Base-by-base conservation (phyloP, 192 early-diverging fungal species). In the Backusella morwellensis region DNA sequence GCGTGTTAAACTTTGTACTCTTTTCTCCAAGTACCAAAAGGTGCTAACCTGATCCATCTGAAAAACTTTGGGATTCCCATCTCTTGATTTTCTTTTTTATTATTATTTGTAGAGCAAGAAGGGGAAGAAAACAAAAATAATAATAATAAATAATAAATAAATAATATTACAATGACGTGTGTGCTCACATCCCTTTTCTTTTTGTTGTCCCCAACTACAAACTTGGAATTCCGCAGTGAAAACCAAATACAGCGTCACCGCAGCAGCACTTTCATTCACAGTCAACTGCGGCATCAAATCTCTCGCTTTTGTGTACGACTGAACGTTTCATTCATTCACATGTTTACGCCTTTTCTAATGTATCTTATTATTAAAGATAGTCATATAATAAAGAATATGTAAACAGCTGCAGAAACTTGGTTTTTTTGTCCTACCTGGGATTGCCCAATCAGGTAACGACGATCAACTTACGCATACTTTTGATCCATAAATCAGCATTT, bases 11-110 rank as follows among this genome's bases (percentile, higher is more conserved):
- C 35, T 44, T 32, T 14, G 29, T 9, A 15, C 8, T 7, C 2
- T 35, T 17, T 15, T 35, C 6, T 50, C n/a, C n/a, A 56, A 56
- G 14, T n/a, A 4, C 21, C 14, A 26, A n/a, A 17, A 35, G 35
- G 35, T 74, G 6, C 23, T 67, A 88, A 90, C 89, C 90, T 91
- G 74, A 99, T 94, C 97, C 97, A 99, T 86, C 96, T 88, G 84
- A 99, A 99, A 81, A 98, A 99, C 88, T 98, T 92, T 75, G 93
- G 93, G 75, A 95, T 93, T 72, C 94, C 94, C 94, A 95, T 95
- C 19, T 21, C 75, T 32, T 42, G 34, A 29, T 47, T 63, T 63
- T 63, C 29, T 54, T 15, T 52, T 50, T 32, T 32, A 2, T 32
- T 32, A 32, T 32, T 59, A 12, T 26, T 59, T 59, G 7, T 59